A percentile compares a stretch with the other conserved stretches of the same genome.
Conservation (phyloP, 2,329 filamentous ascomycete species). For the Colletotrichum plurivorum region DNA sequence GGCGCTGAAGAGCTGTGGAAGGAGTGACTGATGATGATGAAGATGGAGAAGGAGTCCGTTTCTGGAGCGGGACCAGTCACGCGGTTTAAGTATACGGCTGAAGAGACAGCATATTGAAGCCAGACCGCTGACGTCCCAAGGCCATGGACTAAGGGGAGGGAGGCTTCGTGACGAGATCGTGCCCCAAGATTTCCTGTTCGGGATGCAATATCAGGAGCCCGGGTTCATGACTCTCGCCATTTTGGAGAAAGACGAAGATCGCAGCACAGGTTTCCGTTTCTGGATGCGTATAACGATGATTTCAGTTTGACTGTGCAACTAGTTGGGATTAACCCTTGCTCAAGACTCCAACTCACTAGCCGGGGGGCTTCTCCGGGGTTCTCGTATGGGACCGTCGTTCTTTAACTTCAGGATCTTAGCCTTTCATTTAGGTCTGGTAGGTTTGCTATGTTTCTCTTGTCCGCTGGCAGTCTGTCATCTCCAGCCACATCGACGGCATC, state of each 20-base stretch:
- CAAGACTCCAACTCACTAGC: background rate
- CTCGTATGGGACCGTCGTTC: background rate
- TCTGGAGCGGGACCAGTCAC: background rate
- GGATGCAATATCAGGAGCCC: background rate
- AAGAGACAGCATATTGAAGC: background rate
- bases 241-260: slow-evolving; percentile 16
- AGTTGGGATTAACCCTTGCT: background rate
- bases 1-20: slow-evolving; percentile 16
- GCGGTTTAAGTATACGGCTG: slow-evolving; percentile 23
- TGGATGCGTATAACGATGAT: slow-evolving; percentile 16
- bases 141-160: background rate
- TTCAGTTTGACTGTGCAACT: slow-evolving; percentile 2
- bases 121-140: background rate
- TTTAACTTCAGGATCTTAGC: slow-evolving; percentile 1
- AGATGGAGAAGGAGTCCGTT: slow-evolving; percentile 1
- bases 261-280: background rate
- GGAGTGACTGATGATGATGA: slow-evolving; percentile 36
- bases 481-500: background rate
- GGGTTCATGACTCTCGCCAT: background rate
- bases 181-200: slow-evolving; percentile 5
- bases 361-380: slow-evolving; percentile 7
- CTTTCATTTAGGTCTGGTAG: background rate
- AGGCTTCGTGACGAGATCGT: background rate
- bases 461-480: background rate
- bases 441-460: background rate